Conservation (phyloP, 1,139 yeast genomes). For the Taphrina confusa region DNA sequence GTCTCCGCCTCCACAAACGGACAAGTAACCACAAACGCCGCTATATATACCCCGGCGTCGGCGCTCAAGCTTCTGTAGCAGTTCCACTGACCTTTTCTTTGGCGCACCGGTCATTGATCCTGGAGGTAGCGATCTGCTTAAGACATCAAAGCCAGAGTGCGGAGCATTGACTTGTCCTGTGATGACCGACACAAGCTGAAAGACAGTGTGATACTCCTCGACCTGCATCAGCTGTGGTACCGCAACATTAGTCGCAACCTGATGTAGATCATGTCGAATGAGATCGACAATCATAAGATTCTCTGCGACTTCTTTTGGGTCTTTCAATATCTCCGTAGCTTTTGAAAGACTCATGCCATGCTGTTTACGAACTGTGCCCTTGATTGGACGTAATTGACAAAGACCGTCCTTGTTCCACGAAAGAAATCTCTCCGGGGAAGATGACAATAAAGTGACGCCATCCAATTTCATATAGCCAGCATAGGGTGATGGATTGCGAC, state of each 20-base stretch:
- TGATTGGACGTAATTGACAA: constrained; percentile 88
- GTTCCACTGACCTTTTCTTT: constrained; percentile 84
- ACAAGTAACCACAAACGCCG: constrained; percentile 96
- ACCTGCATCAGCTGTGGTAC: constrained; percentile 84
- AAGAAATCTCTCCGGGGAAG: constrained; percentile 92
- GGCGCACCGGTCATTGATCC: constrained; percentile 99
- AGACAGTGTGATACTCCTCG: constrained; percentile 89
- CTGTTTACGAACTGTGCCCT: constrained; percentile 84
- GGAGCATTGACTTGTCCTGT: constrained; percentile 56
- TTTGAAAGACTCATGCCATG: constrained; percentile 44
- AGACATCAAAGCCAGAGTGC: constrained; percentile 74
- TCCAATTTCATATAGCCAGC: constrained; percentile 76
- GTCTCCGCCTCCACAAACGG: constrained; percentile 76
- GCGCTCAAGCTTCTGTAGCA: constrained; percentile 59
- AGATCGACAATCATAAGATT: constrained; percentile 95
- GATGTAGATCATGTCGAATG: constrained; percentile 85
- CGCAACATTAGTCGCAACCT: constrained; percentile 59
- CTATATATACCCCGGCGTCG: constrained; percentile 76
- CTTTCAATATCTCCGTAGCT: constrained; percentile 67
- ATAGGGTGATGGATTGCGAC: constrained; percentile 87
- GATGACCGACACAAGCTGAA: constrained; percentile 86
- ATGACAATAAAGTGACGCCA: constrained; percentile 70
- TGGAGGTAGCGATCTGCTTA: constrained; percentile 83
- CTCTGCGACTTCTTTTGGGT: constrained; percentile 94
- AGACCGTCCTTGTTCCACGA: constrained; percentile 62